Conservation (phyloP, 176 grass and related monocot species). For the Musa acuminata region DNA sequence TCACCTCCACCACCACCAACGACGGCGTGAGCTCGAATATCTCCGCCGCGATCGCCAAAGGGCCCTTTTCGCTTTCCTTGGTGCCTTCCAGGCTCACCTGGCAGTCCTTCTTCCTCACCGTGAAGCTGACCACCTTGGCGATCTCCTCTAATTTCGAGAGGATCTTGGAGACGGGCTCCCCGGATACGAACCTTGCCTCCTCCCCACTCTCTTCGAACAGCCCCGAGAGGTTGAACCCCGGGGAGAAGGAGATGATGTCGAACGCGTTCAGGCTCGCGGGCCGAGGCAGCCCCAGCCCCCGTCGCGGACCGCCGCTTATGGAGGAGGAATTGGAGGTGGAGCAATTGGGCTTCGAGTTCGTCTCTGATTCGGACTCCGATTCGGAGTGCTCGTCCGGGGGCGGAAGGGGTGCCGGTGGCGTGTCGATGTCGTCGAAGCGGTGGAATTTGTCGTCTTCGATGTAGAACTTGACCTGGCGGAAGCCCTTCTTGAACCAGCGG, state of each 20-base stretch:
- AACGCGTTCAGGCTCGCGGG: conserved; percentile 54
- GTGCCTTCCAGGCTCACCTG: conserved; percentile 40
- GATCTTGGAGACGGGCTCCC: conserved; percentile 29
- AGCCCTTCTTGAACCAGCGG: conserved; percentile 44
- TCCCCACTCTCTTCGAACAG: conserved; percentile 58
- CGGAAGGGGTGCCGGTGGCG: background rate
- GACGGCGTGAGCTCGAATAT: conserved; percentile 46
- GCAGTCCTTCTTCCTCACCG: conserved; percentile 34
- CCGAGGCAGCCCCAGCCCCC: conserved; percentile 20
- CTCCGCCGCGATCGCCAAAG: conserved; percentile 33
- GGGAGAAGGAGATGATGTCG: conserved; percentile 53
- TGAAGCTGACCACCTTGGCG: conserved; percentile 36
- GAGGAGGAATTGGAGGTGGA: conserved; percentile 1
- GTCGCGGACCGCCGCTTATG: background rate
- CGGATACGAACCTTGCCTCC: conserved; percentile 37
- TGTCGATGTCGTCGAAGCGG: conserved; percentile 20
- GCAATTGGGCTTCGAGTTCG: background rate
- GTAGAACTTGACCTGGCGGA: conserved; percentile 45
- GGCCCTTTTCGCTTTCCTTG: conserved; percentile 39
- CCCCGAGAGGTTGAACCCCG: conserved; percentile 48
- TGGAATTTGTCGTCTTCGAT: conserved; percentile 38
- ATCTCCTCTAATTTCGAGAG: conserved; percentile 53
- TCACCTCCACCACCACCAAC: conserved; percentile 49
- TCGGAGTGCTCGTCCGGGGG: background rate
- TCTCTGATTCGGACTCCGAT: conserved; percentile 5